Evolutionary conservation across 75 land plant genomes (phyloP).

Genomic region (Azolla pinnata): DNA sequence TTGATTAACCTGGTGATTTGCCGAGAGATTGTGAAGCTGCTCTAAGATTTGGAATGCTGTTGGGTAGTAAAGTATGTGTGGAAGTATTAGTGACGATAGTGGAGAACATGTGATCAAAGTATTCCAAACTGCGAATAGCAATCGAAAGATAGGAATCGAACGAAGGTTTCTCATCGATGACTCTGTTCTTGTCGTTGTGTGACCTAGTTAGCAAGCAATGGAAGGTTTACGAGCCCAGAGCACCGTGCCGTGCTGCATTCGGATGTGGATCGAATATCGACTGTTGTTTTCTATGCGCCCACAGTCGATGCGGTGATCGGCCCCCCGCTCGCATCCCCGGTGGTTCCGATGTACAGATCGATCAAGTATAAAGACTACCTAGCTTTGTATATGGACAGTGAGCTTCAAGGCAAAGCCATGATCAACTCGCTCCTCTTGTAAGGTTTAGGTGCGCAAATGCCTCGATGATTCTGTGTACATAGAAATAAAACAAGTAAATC

Average conservation of each 20-base stretch:
- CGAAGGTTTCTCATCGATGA: neutral
- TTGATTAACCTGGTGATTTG: too few relatives aligned
- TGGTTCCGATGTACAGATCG: slow-evolving; percentile 9
- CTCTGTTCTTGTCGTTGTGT: neutral
- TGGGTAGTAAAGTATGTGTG: neutral
- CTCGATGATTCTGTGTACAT: too few relatives aligned
- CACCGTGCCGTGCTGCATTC: slow-evolving; percentile 79
- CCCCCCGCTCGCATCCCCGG: slow-evolving; percentile 43
- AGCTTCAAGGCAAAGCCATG: neutral
- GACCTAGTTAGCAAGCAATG: slow-evolving; percentile 65
- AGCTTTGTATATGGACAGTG: slow-evolving; percentile 1
- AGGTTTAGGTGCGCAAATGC: too few relatives aligned
- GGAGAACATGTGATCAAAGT: neutral
- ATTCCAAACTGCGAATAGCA: too few relatives aligned
- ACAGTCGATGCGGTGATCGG: slow-evolving; percentile 42
- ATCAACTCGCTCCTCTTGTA: slow-evolving; percentile 3
- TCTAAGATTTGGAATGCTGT: neutral
- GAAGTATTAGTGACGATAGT: neutral
- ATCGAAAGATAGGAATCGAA: too few relatives aligned
- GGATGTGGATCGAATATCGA: slow-evolving; percentile 42
- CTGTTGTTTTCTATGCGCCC: slow-evolving; percentile 84
- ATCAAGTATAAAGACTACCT: slow-evolving; percentile 3
- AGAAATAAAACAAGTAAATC: too few relatives aligned
- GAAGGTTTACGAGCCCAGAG: slow-evolving; percentile 50
- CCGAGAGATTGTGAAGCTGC: neutral